Base-by-base conservation (phyloP, 1,284 basidiomycete genomes). In the Schizopora paradoxa region DNA sequence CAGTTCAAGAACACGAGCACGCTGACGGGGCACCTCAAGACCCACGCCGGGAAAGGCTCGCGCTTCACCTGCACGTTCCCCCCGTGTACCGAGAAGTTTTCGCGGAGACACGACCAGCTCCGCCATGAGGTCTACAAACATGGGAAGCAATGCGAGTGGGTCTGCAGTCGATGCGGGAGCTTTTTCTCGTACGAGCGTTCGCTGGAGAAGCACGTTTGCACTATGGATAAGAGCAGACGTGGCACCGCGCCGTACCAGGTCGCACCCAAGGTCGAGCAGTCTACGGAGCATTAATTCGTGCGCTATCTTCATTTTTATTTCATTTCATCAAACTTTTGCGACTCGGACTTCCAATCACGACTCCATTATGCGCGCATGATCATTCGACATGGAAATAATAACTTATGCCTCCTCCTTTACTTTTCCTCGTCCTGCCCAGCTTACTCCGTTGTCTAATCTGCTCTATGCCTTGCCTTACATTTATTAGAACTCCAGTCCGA, bases 151-250 rank as follows among this genome's bases (percentile, higher is more conserved):
- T 54, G 52, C 34, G 52, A 54, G 21, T 54, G 49, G 44, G 42
- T 46, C 5, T 54, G 52, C 25, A 6, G 37, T 6, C 16, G 32
- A 18, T 54, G 52, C 31, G 43, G 47, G 32, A 45, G 50, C 18
- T 54, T 54, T 40, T 54, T 54, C 40, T 54, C 52, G 18, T 50
- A 50, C 28, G 48, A 50, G 43, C 48, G 48, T 44, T 50, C 48
- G n/a, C 35, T 50, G 19, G 48, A 50, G 48, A 50, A 50, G 32
- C 48, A 50, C 37, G 43, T 40, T 16, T 50, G 48, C 35, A 50
- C 48, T 16, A 41, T 50, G 39, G 48, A 50, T 35, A 50, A 50
- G 43, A 50, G 48, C 34, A 32, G 48, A 22, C 31, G 48, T 32
- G 48, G 48, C 38, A 50, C 40, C 34, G 28, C 41, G 8, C 44